These are phyloP conservation scores for Lycium barbarum DNA, from an alignment of 257 asterid genomes.

Conservation along the genomic window DNA sequence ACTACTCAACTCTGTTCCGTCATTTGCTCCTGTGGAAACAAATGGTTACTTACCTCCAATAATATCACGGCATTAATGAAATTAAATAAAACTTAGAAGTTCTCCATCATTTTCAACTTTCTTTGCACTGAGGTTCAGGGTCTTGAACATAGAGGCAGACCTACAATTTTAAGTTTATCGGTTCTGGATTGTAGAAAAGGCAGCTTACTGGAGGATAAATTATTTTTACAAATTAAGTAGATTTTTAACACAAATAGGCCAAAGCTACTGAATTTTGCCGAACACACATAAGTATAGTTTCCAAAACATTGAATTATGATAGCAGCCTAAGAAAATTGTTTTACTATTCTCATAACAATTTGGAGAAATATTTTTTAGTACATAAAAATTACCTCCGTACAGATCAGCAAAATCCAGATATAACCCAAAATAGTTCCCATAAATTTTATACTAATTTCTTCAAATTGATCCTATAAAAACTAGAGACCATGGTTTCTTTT, in stretches of 20 bases:
- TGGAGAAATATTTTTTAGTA: background rate
- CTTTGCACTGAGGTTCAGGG: too few relatives aligned
- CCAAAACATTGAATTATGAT: background rate
- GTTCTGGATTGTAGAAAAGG: too few relatives aligned
- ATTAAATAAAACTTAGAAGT: background rate
- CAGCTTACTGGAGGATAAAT: too few relatives aligned
- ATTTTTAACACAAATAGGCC: too few relatives aligned
- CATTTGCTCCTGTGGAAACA: constrained; percentile 31
- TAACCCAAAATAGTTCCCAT: background rate
- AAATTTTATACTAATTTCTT: background rate
- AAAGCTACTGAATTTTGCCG: too few relatives aligned
- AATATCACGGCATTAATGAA: background rate
- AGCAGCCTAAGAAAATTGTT: background rate
- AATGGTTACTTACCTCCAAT: background rate
- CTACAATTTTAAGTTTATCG: too few relatives aligned
- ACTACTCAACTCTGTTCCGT: constrained; percentile 49
- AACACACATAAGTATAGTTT: too few relatives aligned
- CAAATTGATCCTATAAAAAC: background rate
- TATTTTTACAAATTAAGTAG: too few relatives aligned
- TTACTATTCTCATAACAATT: background rate
- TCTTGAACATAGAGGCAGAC: too few relatives aligned
- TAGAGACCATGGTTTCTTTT: background rate
- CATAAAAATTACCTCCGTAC: background rate
- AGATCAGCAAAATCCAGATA: background rate
- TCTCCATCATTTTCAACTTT: too few relatives aligned